phyloP scores from a whole-genome alignment of 2,329 filamentous ascomycete species.

The Dothistroma pini region DNA sequence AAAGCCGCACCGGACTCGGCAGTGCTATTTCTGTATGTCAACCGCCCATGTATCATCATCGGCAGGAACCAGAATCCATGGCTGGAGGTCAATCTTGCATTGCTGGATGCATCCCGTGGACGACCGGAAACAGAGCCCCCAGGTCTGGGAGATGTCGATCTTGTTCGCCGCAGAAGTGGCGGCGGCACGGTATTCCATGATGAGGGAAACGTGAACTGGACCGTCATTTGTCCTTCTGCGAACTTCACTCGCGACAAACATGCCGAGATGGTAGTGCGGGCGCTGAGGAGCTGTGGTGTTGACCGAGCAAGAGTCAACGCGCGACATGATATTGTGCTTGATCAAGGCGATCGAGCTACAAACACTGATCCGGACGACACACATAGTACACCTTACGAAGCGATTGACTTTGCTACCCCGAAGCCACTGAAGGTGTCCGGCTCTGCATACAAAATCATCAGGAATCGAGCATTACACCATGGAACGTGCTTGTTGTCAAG shows the following conservation, averaged over 20 bases:
- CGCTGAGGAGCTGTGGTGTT: constrained; percentile 60
- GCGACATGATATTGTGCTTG: constrained; percentile 87
- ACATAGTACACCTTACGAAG: constrained; percentile 44
- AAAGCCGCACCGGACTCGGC: constrained; percentile 67
- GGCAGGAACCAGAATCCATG: constrained; percentile 98
- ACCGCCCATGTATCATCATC: constrained; percentile 82
- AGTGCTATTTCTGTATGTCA: constrained; percentile 83
- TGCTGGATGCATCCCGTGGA: constrained; percentile 48
- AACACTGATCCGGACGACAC: constrained; percentile 38
- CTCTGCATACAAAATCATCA: constrained; percentile 90
- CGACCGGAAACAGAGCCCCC: constrained; percentile 35
- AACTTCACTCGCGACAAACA: constrained; percentile 81
- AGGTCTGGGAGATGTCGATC: constrained; percentile 47
- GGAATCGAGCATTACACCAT: constrained; percentile 79
- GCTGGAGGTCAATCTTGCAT: constrained; percentile 76
- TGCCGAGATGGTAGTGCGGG: constrained; percentile 89
- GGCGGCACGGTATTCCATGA: constrained; percentile 96
- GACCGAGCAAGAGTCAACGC: constrained; percentile 71
- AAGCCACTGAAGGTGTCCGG: constrained; percentile 74
- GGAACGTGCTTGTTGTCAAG: constrained; percentile 82
- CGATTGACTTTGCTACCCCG: constrained; percentile 30
- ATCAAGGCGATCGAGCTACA: constrained; percentile 40
- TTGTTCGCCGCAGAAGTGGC: constrained; percentile 81
- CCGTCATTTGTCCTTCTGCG: constrained; percentile 75
- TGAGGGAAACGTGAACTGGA: constrained; percentile 88